These are phyloP conservation scores for Ganoderma resinaceum DNA, from an alignment of 1,284 basidiomycete species.

Conservation along the genomic window DNA sequence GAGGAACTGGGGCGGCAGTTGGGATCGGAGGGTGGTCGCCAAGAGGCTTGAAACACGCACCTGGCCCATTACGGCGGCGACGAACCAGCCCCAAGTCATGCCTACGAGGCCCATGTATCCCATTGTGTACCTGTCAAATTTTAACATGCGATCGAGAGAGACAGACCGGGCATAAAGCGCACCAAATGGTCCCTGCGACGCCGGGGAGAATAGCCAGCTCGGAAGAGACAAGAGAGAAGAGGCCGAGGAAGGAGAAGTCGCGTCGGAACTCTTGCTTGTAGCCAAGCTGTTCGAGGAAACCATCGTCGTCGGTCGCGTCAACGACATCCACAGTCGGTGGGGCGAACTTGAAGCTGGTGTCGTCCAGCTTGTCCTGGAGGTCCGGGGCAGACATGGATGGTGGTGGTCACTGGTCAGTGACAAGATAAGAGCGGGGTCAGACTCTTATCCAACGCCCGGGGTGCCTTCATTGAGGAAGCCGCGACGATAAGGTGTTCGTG, in stretches of 20 bases:
- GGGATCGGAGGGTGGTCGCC: slow-evolving; percentile 20
- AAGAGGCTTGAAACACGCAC: slow-evolving; percentile 33
- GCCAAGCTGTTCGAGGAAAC: slow-evolving; percentile 42
- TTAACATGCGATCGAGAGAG: slow-evolving; percentile 1
- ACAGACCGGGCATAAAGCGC: background rate
- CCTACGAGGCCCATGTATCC: slow-evolving; percentile 80
- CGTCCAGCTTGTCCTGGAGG: slow-evolving; percentile 1
- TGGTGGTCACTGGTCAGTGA: too few relatives aligned
- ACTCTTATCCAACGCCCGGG: background rate
- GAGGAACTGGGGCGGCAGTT: slow-evolving; percentile 62
- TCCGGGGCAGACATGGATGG: slow-evolving; percentile 2
- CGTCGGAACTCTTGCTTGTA: slow-evolving; percentile 57
- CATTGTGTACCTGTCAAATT: slow-evolving; percentile 70
- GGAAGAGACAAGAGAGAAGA: slow-evolving; percentile 66
- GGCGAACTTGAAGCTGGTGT: background rate
- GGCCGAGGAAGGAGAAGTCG: slow-evolving; percentile 49
- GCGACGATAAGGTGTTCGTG: background rate
- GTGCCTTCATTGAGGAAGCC: background rate
- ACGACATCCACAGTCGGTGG: background rate
- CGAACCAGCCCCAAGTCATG: slow-evolving; percentile 75
- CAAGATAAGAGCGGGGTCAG: background rate
- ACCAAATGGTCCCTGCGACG: slow-evolving; percentile 37
- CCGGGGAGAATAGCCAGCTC: slow-evolving; percentile 61
- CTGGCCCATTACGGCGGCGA: slow-evolving; percentile 51
- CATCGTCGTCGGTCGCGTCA: slow-evolving; percentile 33